These are phyloP conservation scores for Aspergillus cejpii DNA, from an alignment of 2,329 filamentous ascomycete species.

Conservation along the genomic window DNA sequence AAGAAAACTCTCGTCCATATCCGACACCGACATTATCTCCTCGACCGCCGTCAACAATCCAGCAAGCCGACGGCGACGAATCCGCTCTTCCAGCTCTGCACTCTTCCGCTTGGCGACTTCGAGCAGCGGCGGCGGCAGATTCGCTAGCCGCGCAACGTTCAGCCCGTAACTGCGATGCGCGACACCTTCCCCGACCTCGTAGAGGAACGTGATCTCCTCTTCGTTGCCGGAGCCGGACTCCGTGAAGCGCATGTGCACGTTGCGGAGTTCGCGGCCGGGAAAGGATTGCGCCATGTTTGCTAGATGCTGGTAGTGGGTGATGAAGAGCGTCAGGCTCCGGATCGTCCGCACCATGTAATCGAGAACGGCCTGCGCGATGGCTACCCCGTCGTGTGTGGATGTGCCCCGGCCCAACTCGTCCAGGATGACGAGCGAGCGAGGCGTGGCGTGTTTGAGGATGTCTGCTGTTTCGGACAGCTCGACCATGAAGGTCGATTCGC, in stretches of 20 bases:
- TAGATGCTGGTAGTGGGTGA: conserved; percentile 93
- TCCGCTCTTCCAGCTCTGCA: conserved; percentile 67
- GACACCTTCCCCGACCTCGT: conserved; percentile 83
- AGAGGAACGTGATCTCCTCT: conserved; percentile 86
- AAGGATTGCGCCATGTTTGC: conserved; percentile 66
- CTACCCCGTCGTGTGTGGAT: conserved; percentile 89
- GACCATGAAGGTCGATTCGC: conserved; percentile 96
- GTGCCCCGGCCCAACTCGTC: conserved; percentile 94
- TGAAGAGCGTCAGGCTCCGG: conserved; percentile 79
- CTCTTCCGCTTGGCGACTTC: conserved; percentile 76
- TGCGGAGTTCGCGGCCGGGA: conserved; percentile 58
- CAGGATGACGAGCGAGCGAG: conserved; percentile 77
- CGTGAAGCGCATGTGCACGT: conserved; percentile 91
- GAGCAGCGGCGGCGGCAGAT: conserved; percentile 68
- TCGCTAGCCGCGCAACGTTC: conserved; percentile 83
- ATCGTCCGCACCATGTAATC: conserved; percentile 71
- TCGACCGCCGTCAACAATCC: conserved; percentile 28
- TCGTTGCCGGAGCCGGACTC: conserved; percentile 50
- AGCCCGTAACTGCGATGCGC: conserved; percentile 91
- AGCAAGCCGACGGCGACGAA: conserved; percentile 56
- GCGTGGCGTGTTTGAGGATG: conserved; percentile 82
- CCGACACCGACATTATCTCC: conserved; percentile 19
- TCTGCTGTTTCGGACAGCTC: conserved; percentile 88
- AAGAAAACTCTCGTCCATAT: conserved; percentile 19
- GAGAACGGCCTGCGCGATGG: conserved; percentile 87